phyloP scores from a whole-genome alignment of 352 stramenopile species.

The Lagenidium giganteum region DNA sequence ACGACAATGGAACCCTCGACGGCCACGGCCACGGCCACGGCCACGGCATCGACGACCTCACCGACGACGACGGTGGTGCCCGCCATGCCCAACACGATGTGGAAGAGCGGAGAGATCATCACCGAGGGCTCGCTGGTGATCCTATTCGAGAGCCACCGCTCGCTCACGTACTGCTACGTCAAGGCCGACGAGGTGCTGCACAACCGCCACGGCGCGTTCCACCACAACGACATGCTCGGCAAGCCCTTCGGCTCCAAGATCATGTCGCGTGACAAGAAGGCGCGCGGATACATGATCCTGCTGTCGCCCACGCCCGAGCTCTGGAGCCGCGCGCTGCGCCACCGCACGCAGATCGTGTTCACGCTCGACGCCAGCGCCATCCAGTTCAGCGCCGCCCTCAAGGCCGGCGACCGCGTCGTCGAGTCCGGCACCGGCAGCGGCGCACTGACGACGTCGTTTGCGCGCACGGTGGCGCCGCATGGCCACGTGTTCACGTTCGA shows the following conservation, averaged over 20 bases:
- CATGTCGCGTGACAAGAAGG: slow-evolving; percentile 54
- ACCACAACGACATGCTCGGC: slow-evolving; percentile 96
- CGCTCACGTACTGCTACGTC: slow-evolving; percentile 93
- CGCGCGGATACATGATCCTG: slow-evolving; percentile 90
- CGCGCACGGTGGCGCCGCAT: slow-evolving; percentile 84
- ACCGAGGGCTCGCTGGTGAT: slow-evolving; percentile 93
- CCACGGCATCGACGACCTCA: background rate
- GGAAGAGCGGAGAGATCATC: slow-evolving; percentile 47
- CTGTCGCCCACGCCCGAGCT: slow-evolving; percentile 95
- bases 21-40: background rate
- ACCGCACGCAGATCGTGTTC: slow-evolving; percentile 98
- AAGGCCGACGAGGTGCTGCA: slow-evolving; percentile 90
- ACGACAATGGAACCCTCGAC: background rate
- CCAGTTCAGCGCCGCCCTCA: slow-evolving; percentile 87
- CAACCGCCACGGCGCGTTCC: slow-evolving; percentile 96
- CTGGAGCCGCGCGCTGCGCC: slow-evolving; percentile 90
- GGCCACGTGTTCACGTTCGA: slow-evolving; percentile 97
- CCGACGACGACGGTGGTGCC: slow-evolving; percentile 26
- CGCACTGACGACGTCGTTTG: slow-evolving; percentile 91
- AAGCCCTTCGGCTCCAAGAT: slow-evolving; percentile 83
- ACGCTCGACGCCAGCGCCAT: slow-evolving; percentile 93
- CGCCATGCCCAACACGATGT: slow-evolving; percentile 65
- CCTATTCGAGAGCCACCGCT: slow-evolving; percentile 95
- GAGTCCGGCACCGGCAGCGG: slow-evolving; percentile 91
- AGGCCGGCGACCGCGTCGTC: slow-evolving; percentile 88